Evolutionary conservation across 495 filamentous ascomycete genomes (phyloP).

Genomic region (Lasiosphaeria ovina): DNA sequence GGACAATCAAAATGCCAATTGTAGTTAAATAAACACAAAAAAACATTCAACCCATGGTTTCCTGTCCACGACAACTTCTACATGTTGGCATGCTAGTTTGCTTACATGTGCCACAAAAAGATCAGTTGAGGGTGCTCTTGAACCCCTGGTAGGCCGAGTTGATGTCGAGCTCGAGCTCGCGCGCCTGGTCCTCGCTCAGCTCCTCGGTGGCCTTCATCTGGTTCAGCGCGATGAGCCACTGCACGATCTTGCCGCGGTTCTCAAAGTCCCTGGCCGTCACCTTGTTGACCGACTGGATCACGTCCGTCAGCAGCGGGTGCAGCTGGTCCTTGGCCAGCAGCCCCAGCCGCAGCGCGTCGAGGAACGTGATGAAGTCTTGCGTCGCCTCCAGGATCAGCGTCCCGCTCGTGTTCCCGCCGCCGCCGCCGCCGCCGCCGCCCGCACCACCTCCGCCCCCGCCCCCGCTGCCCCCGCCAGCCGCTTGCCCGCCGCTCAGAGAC

Average conservation of each 20-base stretch:
- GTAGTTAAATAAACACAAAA: conserved; percentile 12
- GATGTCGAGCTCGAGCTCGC: conserved; percentile 85
- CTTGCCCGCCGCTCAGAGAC: conserved; percentile 38
- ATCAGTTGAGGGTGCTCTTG: conserved; percentile 54
- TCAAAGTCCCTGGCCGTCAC: conserved; percentile 93
- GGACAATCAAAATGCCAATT: too few species aligned
- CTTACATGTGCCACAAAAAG: neutral
- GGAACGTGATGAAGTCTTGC: conserved; percentile 96
- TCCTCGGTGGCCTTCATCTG: conserved; percentile 96
- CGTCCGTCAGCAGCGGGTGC: conserved; percentile 87
- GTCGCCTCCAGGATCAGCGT: conserved; percentile 81
- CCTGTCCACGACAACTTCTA: neutral
- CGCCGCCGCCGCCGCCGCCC: conserved; percentile 66
- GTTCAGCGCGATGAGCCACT: conserved; percentile 96
- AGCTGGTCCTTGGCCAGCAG: conserved; percentile 92
- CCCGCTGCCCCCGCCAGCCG: conserved; percentile 39
- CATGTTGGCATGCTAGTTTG: neutral
- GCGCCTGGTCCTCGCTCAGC: conserved; percentile 78
- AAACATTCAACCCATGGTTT: neutral
- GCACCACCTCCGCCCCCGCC: conserved; percentile 70
- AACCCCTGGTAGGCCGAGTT: conserved; percentile 90
- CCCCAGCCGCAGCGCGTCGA: conserved; percentile 88
- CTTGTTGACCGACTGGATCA: conserved; percentile 94
- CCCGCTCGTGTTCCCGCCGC: conserved; percentile 60
- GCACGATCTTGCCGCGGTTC: conserved; percentile 91